phyloP scores from a whole-genome alignment of 2,329 filamentous ascomycete species.

The Alternaria triticina region DNA sequence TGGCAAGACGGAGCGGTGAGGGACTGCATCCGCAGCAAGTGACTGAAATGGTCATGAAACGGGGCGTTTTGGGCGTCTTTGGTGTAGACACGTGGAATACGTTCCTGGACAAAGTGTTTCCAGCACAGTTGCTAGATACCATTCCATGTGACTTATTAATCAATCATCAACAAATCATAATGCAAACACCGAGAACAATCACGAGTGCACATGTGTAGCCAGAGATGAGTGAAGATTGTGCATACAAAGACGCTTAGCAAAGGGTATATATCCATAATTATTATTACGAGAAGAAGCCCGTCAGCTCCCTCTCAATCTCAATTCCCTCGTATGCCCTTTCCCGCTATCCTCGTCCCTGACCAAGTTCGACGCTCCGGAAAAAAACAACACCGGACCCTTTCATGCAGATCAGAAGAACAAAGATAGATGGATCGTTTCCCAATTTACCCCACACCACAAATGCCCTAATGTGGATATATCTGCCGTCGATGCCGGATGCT shows the following conservation, averaged over 20 bases:
- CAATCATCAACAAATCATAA: not conserved
- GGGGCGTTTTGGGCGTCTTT: conserved; percentile 12
- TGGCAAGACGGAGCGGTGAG: conserved; percentile 31
- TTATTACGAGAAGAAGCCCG: conserved; percentile 1
- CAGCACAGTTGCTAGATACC: conserved; percentile 3
- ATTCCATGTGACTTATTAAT: not conserved
- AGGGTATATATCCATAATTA: conserved; percentile 1
- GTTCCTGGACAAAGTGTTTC: not conserved
- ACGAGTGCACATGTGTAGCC: not conserved
- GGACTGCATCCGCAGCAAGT: not conserved
- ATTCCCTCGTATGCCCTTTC: not conserved
- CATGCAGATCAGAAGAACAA: not conserved
- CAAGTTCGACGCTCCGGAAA: not conserved
- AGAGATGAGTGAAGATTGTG: not conserved
- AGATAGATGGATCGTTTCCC: not conserved
- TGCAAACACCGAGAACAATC: not conserved
- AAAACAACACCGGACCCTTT: not conserved
- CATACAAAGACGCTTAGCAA: not conserved
- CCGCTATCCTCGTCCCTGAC: not conserved
- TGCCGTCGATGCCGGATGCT: conserved; percentile 5
- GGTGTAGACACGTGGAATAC: conserved; percentile 3
- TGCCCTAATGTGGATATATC: not conserved
- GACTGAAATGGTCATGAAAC: not conserved
- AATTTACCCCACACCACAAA: not conserved
- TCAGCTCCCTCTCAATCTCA: not conserved